These are phyloP conservation scores for Parathielavia hyrcaniae DNA, from an alignment of 495 filamentous ascomycete genomes.

Conservation along the genomic window DNA sequence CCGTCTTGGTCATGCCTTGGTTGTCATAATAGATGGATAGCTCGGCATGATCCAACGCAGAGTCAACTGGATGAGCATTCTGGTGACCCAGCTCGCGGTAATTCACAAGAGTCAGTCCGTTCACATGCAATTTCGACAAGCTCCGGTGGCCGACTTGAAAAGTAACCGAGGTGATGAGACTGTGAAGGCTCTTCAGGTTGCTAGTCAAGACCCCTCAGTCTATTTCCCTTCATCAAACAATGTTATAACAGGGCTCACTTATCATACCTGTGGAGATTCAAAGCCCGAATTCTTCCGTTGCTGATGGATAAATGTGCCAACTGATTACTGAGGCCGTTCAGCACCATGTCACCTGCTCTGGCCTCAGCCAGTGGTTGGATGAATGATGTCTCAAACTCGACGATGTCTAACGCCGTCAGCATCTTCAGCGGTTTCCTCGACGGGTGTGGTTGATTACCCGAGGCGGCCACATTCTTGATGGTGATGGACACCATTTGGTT, in stretches of 20 bases:
- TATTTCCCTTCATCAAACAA: too few relatives aligned
- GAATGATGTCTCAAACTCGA: conserved; percentile 7
- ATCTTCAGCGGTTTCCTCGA: neutral
- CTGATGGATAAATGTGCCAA: conserved; percentile 11
- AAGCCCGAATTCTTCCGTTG: neutral
- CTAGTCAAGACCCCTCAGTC: neutral
- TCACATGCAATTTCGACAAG: neutral
- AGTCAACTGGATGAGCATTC: neutral
- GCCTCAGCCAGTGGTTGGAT: conserved; percentile 1
- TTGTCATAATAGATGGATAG: conserved; percentile 7
- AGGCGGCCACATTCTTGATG: neutral
- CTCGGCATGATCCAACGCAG: conserved; percentile 6
- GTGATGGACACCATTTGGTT: conserved; percentile 2
- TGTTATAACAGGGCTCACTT: too few relatives aligned
- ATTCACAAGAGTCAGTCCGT: conserved; percentile 4
- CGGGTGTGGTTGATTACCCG: neutral
- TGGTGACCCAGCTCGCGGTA: neutral
- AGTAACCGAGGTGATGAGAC: neutral
- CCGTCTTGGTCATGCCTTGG: neutral
- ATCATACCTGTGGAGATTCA: conserved; percentile 14
- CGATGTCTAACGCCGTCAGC: neutral
- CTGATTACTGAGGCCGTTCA: conserved; percentile 12
- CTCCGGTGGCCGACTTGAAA: conserved; percentile 5
- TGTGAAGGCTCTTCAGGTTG: conserved; percentile 1
- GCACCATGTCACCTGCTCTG: neutral